These are phyloP conservation scores for Lentinula detonsa DNA, from an alignment of 768 basidiomycete species.

Conservation along the genomic window DNA sequence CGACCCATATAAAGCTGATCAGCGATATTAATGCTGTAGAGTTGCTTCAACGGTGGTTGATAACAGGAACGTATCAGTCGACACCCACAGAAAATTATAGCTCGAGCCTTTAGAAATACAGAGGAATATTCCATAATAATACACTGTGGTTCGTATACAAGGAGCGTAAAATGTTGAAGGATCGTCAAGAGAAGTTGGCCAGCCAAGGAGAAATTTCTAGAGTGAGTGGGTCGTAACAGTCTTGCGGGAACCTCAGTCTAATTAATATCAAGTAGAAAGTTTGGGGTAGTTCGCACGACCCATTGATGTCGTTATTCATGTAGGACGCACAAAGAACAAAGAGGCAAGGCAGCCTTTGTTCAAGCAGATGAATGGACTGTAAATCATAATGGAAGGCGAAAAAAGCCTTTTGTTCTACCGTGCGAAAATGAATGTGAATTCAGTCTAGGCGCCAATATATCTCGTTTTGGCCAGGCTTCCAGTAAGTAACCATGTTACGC, in stretches of 20 bases:
- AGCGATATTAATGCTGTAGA: slow-evolving; percentile 34
- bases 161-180: background rate
- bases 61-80: too few species aligned
- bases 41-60: background rate
- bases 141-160: background rate
- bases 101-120: slow-evolving; percentile 10
- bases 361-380: background rate
- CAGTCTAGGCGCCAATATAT: background rate
- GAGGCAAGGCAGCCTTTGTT: background rate
- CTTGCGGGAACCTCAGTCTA: background rate
- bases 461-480: background rate
- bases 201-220: background rate
- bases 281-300: background rate
- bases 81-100: slow-evolving; percentile 8
- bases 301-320: background rate
- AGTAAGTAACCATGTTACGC: background rate
- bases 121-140: slow-evolving; percentile 8
- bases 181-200: slow-evolving; percentile 1
- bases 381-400: background rate
- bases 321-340: background rate
- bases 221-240: background rate
- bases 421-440: background rate
- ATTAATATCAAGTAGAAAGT: background rate
- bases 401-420: background rate
- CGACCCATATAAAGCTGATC: slow-evolving; percentile 42